These are phyloP conservation scores for Penicillium rolfsii DNA, from an alignment of 2,329 filamentous ascomycete species.

Conservation along the genomic window DNA sequence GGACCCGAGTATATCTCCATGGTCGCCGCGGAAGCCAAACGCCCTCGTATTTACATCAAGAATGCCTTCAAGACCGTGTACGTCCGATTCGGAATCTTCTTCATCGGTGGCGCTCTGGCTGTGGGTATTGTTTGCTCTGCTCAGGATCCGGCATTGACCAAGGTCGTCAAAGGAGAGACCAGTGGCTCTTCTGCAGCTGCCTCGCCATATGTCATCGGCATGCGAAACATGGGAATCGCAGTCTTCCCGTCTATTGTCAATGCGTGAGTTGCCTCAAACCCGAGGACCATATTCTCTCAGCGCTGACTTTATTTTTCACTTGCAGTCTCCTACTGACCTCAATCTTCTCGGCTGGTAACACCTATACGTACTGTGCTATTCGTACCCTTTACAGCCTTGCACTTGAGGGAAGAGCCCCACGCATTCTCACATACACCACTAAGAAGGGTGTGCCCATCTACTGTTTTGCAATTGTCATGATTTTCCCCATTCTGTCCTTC, in stretches of 20 bases:
- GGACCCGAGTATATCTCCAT: constrained; percentile 66
- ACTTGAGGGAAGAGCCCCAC: constrained; percentile 57
- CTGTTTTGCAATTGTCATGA: constrained; percentile 58
- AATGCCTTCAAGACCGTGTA: constrained; percentile 76
- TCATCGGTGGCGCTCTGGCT: constrained; percentile 70
- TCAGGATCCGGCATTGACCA: constrained; percentile 51
- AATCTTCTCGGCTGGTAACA: constrained; percentile 61
- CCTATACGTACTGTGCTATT: constrained; percentile 58
- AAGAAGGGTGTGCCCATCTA: constrained; percentile 65
- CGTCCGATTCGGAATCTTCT: constrained; percentile 74
- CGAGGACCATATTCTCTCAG: neutral
- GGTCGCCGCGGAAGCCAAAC: constrained; percentile 68
- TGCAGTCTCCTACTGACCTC: constrained; percentile 52
- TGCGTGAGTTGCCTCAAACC: constrained; percentile 38
- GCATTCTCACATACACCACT: constrained; percentile 61
- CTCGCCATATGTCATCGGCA: constrained; percentile 67
- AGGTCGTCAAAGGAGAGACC: constrained; percentile 19
- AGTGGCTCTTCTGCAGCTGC: constrained; percentile 52
- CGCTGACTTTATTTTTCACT: neutral
- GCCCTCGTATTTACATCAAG: constrained; percentile 69
- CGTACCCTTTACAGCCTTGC: constrained; percentile 58
- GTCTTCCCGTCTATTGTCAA: constrained; percentile 63
- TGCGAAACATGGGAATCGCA: constrained; percentile 57
- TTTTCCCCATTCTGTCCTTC: constrained; percentile 59
- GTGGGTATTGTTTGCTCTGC: constrained; percentile 72